phyloP scores from a whole-genome alignment of 768 basidiomycete genomes.

The Termitomyces sp. region DNA sequence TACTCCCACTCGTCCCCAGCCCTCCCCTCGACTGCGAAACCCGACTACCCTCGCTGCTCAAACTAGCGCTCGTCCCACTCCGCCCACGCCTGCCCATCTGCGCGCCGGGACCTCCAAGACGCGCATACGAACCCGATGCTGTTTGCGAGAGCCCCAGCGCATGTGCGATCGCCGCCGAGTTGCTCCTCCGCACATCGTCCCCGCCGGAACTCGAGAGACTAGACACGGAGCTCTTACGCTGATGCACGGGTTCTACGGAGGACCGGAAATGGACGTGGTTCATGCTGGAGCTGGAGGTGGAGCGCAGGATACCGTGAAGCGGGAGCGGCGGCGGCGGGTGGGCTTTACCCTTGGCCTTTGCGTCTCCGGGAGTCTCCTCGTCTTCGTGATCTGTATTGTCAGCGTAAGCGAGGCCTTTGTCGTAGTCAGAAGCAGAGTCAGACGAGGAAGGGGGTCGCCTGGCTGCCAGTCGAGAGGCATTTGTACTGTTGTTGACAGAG shows the following conservation, averaged over 20 bases:
- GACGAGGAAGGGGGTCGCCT: constrained; percentile 14
- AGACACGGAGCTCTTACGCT: constrained; percentile 7
- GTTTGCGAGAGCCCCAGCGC: constrained; percentile 39
- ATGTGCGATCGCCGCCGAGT: constrained; percentile 34
- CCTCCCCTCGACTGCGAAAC: constrained; percentile 27
- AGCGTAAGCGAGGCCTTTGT: constrained; percentile 42
- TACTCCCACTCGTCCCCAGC: constrained; percentile 4
- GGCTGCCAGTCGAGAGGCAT: not conserved
- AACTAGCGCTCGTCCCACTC: constrained; percentile 16
- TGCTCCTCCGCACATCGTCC: constrained; percentile 19
- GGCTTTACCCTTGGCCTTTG: constrained; percentile 16
- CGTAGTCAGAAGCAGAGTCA: constrained; percentile 37
- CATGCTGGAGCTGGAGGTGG: constrained; percentile 16
- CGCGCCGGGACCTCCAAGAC: constrained; percentile 33
- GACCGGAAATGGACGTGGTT: constrained; percentile 18
- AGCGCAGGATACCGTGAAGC: constrained; percentile 18
- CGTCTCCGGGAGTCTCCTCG: constrained; percentile 19
- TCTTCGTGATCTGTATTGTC: constrained; percentile 41
- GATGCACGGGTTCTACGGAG: constrained; percentile 6
- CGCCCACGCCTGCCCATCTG: constrained; percentile 18
- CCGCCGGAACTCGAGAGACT: constrained; percentile 9
- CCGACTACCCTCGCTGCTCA: constrained; percentile 23
- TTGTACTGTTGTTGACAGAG: not conserved
- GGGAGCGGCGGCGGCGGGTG: constrained; percentile 18
- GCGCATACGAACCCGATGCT: constrained; percentile 30